Evolutionary conservation across 257 asterid genomes (phyloP), one percentile per base, ranked within the genome.

Genomic region (Jaltomata sinuosa): DNA sequence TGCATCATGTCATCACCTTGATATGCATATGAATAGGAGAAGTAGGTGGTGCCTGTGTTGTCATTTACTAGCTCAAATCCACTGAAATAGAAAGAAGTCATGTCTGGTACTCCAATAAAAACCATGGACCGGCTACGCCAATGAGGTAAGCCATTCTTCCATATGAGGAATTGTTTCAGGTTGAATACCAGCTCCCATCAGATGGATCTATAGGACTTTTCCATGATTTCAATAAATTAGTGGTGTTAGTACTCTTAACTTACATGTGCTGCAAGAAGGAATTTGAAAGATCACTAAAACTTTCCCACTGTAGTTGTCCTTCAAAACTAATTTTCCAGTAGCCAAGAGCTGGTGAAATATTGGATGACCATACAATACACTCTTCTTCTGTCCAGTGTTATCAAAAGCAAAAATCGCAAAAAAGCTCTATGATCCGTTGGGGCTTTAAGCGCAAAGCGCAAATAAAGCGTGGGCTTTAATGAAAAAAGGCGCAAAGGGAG

Each of bases 321-420:
- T 77, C 38, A 93, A 50, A 12, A 92, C 86, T 3, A 93, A 89
- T 25, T 89, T 92, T 1, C 97, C 97, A 11, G 90, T 54, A 18
- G 90, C 92, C 79, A 78, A 27, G 9, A 93, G 64, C 54, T 87
- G 87, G 4, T 0, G 87, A 54, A 7, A 85, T 49, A 45, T 83
- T 83, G 3, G 95, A 68, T 4, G 95, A 85, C 95, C n/a, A n/a
- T n/a, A n/a, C n/a, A n/a, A n/a, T 57, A 90, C 0, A 2, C 83
- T 29, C 29, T 52, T 65, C n/a, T n/a, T n/a, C n/a, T n/a, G n/a
- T n/a, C n/a, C n/a, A n/a, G n/a, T n/a, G n/a, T n/a, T n/a, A n/a
- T n/a, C n/a, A n/a, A n/a, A n/a, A n/a, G n/a, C n/a, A n/a, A n/a
- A n/a, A n/a, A n/a, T n/a, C n/a, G n/a, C n/a, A n/a, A n/a, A n/a